Conservation (phyloP, 2,329 filamentous ascomycete species). For the Ophiocordyceps robertsii region DNA sequence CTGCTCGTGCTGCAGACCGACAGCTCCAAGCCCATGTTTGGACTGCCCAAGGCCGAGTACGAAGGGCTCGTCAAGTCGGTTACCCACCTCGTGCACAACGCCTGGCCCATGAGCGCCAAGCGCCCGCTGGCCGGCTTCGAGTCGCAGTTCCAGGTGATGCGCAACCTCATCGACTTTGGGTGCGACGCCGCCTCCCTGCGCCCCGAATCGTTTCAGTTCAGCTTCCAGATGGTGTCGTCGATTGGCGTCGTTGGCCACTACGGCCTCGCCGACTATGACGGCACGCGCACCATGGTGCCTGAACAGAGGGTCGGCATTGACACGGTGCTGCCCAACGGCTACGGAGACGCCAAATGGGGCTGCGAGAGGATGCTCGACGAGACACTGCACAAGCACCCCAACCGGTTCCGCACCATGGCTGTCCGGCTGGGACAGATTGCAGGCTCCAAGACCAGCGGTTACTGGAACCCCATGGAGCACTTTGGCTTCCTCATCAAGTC, state of each 20-base stretch:
- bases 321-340: constrained; percentile 30
- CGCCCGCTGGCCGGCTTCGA: constrained; percentile 23
- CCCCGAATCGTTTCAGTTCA: constrained; percentile 5
- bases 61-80: constrained; percentile 17
- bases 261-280: constrained; percentile 8
- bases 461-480: constrained; percentile 42
- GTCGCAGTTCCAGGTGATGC: constrained; percentile 28
- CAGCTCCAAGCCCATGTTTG: constrained; percentile 22
- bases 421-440: constrained; percentile 39
- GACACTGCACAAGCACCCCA: constrained; percentile 29
- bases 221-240: constrained; percentile 28
- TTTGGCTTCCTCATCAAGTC: constrained; percentile 35
- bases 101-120: constrained; percentile 32
- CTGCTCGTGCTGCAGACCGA: constrained; percentile 1
- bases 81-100: constrained; percentile 37
- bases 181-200: constrained; percentile 12
- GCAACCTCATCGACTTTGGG: constrained; percentile 31
- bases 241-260: constrained; percentile 20
- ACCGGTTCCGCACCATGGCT: constrained; percentile 27
- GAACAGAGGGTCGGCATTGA: constrained; percentile 27
- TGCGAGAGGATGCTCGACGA: constrained; percentile 36
- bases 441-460: constrained; percentile 32
- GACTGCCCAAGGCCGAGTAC: constrained; percentile 24
- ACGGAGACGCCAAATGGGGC: constrained; percentile 35
- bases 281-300: constrained; percentile 18